phyloP scores from a whole-genome alignment of 306 rosid species.

The Gillenia trifoliata region DNA sequence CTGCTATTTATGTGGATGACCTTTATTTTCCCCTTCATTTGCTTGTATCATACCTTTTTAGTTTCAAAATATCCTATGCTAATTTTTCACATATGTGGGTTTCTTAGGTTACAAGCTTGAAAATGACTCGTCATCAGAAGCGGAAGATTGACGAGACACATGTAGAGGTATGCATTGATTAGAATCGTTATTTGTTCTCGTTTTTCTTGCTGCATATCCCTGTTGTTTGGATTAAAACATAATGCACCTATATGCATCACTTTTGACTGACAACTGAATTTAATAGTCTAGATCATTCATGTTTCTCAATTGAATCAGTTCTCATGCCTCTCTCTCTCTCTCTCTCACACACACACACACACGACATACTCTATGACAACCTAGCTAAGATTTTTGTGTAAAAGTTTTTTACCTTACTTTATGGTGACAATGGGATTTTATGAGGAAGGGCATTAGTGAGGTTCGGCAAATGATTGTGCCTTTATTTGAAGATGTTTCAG shows the following conservation, averaged over 20 bases:
- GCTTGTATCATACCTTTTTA: not conserved
- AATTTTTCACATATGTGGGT: slow-evolving; percentile 1
- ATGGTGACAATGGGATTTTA: not conserved
- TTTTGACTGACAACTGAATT: not conserved
- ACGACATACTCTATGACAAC: not conserved
- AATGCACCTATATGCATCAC: not conserved
- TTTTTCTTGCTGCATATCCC: not conserved
- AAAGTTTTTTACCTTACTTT: not conserved
- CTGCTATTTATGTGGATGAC: not conserved
- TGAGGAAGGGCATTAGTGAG: not conserved
- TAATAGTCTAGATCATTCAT: not conserved
- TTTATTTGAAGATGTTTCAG: slow-evolving; percentile 5
- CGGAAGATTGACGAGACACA: slow-evolving; percentile 98
- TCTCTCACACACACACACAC: not conserved
- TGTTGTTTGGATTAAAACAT: not conserved
- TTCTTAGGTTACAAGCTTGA: slow-evolving; percentile 83
- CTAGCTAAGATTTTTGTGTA: not conserved
- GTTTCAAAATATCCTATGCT: not conserved
- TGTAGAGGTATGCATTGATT: slow-evolving; percentile 65
- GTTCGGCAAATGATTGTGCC: not conserved
- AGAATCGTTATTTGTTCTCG: not conserved
- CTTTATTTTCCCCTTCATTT: not conserved
- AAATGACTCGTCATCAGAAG: slow-evolving; percentile 99
- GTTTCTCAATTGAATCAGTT: not conserved
- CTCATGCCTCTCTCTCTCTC: not conserved